Conservation (phyloP, 345 rosid genomes). For the Brassica juncea region DNA sequence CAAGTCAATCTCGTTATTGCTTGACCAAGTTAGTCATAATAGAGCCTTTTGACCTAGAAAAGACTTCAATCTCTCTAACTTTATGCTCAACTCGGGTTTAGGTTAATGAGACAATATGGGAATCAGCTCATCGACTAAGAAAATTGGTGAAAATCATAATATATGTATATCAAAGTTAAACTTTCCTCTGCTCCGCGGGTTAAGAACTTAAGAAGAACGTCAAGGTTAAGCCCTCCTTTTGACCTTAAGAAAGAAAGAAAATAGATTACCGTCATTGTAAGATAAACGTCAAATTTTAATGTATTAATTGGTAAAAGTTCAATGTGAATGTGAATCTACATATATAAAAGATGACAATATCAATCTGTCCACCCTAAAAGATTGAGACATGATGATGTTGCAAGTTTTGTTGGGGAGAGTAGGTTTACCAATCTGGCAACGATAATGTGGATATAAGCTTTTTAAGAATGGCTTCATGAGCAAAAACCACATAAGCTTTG, state of each 20-base stretch:
- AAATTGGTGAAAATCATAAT: not conserved
- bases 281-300: not conserved
- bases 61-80: not conserved
- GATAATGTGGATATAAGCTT: not conserved
- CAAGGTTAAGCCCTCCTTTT: not conserved
- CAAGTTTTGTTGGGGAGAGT: not conserved
- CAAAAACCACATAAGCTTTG: not conserved
- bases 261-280: not conserved
- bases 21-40: conserved; percentile 13
- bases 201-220: not conserved
- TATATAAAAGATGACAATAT: not conserved
- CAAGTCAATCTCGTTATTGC: not conserved
- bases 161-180: not conserved
- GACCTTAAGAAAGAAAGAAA: not conserved
- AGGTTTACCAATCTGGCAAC: conserved; percentile 1
- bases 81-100: not conserved
- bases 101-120: not conserved
- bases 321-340: not conserved
- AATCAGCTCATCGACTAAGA: not conserved
- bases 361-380: not conserved
- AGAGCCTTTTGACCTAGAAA: not conserved
- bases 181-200: not conserved
- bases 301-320: not conserved
- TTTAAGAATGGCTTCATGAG: not conserved
- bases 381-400: not conserved